Evolutionary conservation across 1,284 basidiomycete genomes (phyloP), one percentile per base, ranked within the genome.

Genomic region (Ustilago hordei): DNA sequence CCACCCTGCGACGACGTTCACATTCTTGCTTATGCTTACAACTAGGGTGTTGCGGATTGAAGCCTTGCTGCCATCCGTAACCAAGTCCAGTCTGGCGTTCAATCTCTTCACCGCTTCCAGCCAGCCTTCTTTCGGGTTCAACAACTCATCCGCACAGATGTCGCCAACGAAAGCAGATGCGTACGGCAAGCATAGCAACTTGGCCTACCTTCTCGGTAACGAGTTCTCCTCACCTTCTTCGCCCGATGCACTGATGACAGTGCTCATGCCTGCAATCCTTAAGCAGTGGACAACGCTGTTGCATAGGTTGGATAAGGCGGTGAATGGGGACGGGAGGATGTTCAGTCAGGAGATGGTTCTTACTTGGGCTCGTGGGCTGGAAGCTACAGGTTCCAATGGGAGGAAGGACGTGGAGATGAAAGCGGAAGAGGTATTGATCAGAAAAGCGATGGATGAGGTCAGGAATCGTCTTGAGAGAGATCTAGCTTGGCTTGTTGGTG

Each of bases 301-400:
- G 23, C 65, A 75, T 17, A 36, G 67, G 4, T 23, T 85, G 17
- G 78, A 78, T 36, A 75, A 61, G 28, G 78, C 75, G 4, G 82
- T 85, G 35, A 85, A 85, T 50, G 61, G 69, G 0, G 78, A 84
- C 8, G 83, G 81, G 4, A 64, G 81, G n/a, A 85, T 85, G 80
- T 85, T 83, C 58, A 72, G 71, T 23, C 78, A 81, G 48, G 83
- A 85, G 28, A 62, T 80, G 3, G 80, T 85, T 23, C 52, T 79
- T 4, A 58, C 67, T 11, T 85, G 83, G 83, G 72, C 72, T 8
- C 68, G 81, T 11, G 70, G 60, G 0, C 53, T 85, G 17, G 78
- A 79, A 15, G 56, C 67, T 7, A 64, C 69, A 0, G 64, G 64
- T 7, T 48, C 45, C 2, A n/a, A 3, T 31, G 59, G 38, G 4